Base-by-base conservation (phyloP, 352 stramenopile species). In the Pythium brassicae region DNA sequence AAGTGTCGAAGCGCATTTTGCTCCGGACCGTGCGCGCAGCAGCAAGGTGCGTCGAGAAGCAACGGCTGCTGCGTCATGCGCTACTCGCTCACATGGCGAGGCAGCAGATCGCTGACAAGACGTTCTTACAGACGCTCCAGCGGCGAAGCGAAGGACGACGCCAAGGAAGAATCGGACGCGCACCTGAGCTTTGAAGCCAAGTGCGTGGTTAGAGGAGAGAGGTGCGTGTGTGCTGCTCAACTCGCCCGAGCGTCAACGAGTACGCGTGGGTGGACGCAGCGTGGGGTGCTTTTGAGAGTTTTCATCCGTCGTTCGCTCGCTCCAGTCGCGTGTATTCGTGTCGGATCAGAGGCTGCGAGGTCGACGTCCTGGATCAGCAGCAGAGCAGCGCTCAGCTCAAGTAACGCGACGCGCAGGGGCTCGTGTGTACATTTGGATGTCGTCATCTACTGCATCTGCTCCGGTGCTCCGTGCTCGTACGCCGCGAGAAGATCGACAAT, bases 1-100 rank as follows among this genome's bases (percentile, higher is more conserved):
- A 88, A 62, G 80, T 90, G 12, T 71, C 66, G 19, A 88, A 83
- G 57, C 61, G 78, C n/a, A 83, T 90, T 32, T 50, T 83, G 44
- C 59, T 90, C 27, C 76, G 73, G 3, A 22, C 55, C 17, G 39
- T 44, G 17, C 32, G 19, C n/a, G 2, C n/a, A 10, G n/a, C 42
- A 47, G 6, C 42, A 9, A 47, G 42, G 42, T 47, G 42, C n/a
- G 42, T 27, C 20, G 37, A 7, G 12, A 27, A n/a, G n/a, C 35
- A 29, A 0, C 3, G 7, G 9, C n/a, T 32, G 5, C 53, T 45
- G 51, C 35, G 22, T 7, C 15, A 32, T 35, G 7, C 23, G 34
- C 4, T 26, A n/a, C n/a, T n/a, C n/a, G n/a, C n/a, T n/a, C n/a
- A n/a, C n/a, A n/a, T n/a, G n/a, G n/a, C n/a, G n/a, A n/a, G n/a